Percentiles rank a stretch among this genome's conserved stretches.
Evolutionary conservation across 2,329 filamentous ascomycete species (phyloP).

Genomic region (Aspergillus caelatus): DNA sequence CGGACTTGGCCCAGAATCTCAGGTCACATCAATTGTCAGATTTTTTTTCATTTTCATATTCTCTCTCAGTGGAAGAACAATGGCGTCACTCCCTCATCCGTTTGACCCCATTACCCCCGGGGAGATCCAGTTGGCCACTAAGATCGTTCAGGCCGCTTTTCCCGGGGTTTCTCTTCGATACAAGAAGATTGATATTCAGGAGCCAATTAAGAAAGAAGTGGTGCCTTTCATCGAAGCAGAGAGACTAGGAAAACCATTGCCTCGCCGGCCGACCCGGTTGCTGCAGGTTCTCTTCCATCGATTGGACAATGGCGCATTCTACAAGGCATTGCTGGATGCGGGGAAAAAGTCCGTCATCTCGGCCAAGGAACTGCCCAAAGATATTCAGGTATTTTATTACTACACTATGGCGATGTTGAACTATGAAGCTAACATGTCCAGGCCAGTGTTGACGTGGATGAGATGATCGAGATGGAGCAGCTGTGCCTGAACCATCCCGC

Average conservation of each 20-base stretch:
- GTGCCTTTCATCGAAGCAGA: constrained; percentile 67
- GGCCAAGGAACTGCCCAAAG: constrained; percentile 50
- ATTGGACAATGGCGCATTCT: constrained; percentile 46
- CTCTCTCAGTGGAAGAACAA: background rate
- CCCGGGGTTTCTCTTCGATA: constrained; percentile 48
- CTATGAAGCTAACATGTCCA: constrained; percentile 43
- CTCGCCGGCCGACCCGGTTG: constrained; percentile 54
- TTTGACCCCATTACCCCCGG: constrained; percentile 45
- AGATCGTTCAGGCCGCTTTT: constrained; percentile 40
- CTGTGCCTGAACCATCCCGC: constrained; percentile 58
- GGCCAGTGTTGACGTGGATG: constrained; percentile 61
- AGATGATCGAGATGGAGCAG: constrained; percentile 62
- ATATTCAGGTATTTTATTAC: constrained; percentile 43
- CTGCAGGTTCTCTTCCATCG: constrained; percentile 56
- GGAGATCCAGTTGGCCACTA: constrained; percentile 45
- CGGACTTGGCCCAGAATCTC: background rate
- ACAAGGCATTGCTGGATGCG: constrained; percentile 44
- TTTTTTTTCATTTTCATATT: background rate
- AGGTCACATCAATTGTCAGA: background rate
- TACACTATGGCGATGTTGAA: background rate
- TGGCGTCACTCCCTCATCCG: constrained; percentile 34
- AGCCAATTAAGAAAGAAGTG: constrained; percentile 63
- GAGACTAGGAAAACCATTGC: constrained; percentile 53
- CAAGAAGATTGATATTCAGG: constrained; percentile 69
- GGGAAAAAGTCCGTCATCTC: constrained; percentile 39